Evolutionary conservation across 768 basidiomycete genomes (phyloP).

Genomic region (Cystofilobasidium macerans): DNA sequence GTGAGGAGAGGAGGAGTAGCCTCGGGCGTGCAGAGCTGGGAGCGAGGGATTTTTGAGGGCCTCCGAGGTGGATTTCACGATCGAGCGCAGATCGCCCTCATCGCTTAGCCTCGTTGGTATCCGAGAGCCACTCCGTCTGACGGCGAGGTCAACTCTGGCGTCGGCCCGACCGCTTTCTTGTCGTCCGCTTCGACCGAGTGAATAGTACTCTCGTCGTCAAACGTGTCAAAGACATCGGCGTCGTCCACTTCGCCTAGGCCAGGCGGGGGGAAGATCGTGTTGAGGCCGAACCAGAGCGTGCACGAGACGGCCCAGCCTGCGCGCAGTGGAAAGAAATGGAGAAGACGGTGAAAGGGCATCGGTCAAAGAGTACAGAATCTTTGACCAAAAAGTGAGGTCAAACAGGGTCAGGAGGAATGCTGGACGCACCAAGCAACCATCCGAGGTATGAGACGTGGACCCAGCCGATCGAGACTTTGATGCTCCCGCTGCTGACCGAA

Average conservation of each 20-base stretch:
- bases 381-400: background rate
- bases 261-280: slow-evolving; percentile 28
- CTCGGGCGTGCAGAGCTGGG: no score
- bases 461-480: slow-evolving; percentile 11
- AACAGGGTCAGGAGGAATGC: background rate
- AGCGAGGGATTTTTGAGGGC: no score
- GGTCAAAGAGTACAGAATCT: background rate
- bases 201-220: slow-evolving; percentile 22
- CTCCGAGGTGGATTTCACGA: no score
- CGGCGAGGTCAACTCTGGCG: background rate
- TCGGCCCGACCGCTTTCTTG: background rate
- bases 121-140: background rate
- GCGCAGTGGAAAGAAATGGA: background rate
- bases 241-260: slow-evolving; percentile 30
- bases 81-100: no score
- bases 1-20: background rate
- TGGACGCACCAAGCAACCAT: slow-evolving; percentile 18
- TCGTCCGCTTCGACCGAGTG: background rate
- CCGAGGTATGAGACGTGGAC: slow-evolving; percentile 16
- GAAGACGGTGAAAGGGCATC: background rate
- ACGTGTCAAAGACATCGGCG: slow-evolving; percentile 31
- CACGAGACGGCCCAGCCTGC: slow-evolving; percentile 30
- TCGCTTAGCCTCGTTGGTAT: background rate
- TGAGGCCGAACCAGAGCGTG: slow-evolving; percentile 27
- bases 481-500: background rate